Evolutionary conservation across 305 asterid species (phyloP).

Genomic region (Solanum hybrid): DNA sequence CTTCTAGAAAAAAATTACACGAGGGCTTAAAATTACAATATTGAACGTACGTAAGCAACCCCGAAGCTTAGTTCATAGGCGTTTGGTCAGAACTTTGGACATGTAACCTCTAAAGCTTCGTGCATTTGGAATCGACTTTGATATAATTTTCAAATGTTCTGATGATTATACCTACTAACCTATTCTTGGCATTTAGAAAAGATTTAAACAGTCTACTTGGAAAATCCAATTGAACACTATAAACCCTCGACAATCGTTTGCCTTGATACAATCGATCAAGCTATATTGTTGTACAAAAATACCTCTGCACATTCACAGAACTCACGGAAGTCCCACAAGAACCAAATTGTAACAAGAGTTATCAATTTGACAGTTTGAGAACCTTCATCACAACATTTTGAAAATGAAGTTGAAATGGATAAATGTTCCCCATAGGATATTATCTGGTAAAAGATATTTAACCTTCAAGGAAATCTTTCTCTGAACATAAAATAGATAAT

Average conservation of each 20-base stretch:
- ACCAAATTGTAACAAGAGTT: background rate
- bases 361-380: background rate
- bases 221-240: background rate
- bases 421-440: background rate
- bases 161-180: background rate
- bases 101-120: background rate
- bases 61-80: background rate
- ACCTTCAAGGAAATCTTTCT: background rate
- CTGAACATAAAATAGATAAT: background rate
- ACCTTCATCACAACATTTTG: background rate
- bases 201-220: background rate
- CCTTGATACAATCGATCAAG: background rate
- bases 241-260: background rate
- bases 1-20: background rate
- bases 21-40: background rate
- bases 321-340: background rate
- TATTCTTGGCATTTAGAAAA: background rate
- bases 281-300: background rate
- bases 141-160: background rate
- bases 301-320: background rate
- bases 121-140: background rate
- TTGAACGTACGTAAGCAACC: background rate
- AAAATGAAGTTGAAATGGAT: background rate
- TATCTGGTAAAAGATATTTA: background rate
- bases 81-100: background rate